phyloP scores from a whole-genome alignment of 176 grass and related monocot species.

The Triticum urartu region DNA sequence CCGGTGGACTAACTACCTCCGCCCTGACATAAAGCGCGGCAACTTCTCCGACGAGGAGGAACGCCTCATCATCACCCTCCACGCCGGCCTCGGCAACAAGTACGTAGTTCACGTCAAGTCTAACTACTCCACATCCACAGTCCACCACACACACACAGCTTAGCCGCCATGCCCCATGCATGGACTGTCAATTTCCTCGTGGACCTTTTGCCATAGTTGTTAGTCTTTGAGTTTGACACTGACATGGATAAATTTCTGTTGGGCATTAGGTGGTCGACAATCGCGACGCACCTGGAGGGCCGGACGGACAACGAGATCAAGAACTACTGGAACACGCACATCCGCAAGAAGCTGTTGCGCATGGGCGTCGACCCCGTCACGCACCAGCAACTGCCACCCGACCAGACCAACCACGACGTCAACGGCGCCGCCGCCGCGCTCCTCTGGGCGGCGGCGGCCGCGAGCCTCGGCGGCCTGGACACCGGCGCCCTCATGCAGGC shows the following conservation, averaged over 20 bases:
- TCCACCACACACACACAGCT: neutral
- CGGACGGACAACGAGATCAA: conserved; percentile 78
- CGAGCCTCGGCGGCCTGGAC: conserved; percentile 22
- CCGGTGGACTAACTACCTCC: conserved; percentile 91
- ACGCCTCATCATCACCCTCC: conserved; percentile 60
- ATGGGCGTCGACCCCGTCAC: conserved; percentile 70
- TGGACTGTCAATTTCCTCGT: neutral
- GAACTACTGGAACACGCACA: conserved; percentile 75
- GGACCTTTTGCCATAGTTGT: conserved; percentile 5
- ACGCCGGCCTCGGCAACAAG: conserved; percentile 74
- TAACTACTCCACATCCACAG: neutral
- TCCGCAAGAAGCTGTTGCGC: conserved; percentile 64
- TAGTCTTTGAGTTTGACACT: neutral
- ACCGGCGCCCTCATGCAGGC: conserved; percentile 10
- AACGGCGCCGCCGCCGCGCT: neutral
- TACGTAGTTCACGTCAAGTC: conserved; percentile 12
- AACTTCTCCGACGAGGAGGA: conserved; percentile 74
- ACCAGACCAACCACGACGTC: neutral
- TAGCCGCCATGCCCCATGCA: neutral
- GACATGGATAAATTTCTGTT: neutral
- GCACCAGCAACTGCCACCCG: conserved; percentile 41
- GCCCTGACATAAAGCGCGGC: conserved; percentile 80
- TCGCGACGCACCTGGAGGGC: conserved; percentile 56
- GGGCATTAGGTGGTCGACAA: conserved; percentile 64
- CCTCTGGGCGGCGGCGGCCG: conserved; percentile 16